phyloP scores from a whole-genome alignment of 495 filamentous ascomycete genomes.

The Lophiotrema nucula region DNA sequence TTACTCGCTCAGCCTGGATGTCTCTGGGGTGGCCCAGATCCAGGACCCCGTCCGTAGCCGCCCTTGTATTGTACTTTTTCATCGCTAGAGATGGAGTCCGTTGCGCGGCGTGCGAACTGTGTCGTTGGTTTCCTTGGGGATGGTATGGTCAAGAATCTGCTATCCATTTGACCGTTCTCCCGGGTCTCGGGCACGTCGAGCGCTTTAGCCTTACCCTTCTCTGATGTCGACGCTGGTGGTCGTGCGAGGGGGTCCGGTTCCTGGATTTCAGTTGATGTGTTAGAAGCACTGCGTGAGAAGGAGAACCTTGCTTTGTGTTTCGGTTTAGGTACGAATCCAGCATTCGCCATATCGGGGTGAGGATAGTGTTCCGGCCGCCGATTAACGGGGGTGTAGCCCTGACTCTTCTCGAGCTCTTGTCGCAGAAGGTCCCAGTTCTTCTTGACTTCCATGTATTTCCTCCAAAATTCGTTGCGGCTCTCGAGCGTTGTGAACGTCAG shows the following conservation, averaged over 20 bases:
- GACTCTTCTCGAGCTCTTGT: background rate
- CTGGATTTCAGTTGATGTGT: no score
- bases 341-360: background rate
- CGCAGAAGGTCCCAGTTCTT: background rate
- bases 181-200: background rate
- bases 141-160: background rate
- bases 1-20: no score
- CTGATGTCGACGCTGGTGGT: background rate
- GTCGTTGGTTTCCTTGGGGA: background rate
- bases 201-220: background rate
- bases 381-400: constrained; percentile 7
- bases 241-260: no score
- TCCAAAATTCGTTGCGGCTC: background rate
- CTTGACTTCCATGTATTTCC: constrained; percentile 1
- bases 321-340: background rate
- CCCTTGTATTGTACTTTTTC: background rate
- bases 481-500: background rate
- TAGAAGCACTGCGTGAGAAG: no score
- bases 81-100: background rate
- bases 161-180: background rate
- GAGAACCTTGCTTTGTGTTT: background rate
- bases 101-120: background rate
- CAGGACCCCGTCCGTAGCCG: background rate
- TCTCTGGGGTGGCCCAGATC: background rate
- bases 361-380: background rate